Percentiles rank a stretch among this genome's conserved stretches.
phyloP scores from a whole-genome alignment of 2,329 filamentous ascomycete species.

The Lachnellula subtilissima region DNA sequence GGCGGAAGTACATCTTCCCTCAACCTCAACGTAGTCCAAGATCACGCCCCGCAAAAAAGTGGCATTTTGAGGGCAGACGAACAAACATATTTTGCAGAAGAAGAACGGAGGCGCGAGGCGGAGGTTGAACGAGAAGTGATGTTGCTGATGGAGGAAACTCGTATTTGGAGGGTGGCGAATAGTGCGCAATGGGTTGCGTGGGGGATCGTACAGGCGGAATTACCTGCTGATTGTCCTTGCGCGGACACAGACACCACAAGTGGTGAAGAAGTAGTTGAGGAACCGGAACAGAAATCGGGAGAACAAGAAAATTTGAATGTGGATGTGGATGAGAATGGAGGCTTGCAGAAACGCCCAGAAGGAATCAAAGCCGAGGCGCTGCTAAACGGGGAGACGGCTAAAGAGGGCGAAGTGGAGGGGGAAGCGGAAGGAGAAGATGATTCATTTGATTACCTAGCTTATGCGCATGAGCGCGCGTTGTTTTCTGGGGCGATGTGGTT shows the following conservation, averaged over 20 bases:
- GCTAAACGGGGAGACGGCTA: constrained; percentile 1
- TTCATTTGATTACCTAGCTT: constrained; percentile 89
- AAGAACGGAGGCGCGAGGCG: constrained; percentile 59
- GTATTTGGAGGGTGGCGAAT: constrained; percentile 82
- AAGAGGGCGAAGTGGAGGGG: constrained; percentile 20
- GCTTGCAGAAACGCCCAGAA: constrained; percentile 19
- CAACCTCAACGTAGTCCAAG: neutral
- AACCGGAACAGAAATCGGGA: neutral
- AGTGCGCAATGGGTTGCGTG: constrained; percentile 90
- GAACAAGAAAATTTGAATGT: neutral
- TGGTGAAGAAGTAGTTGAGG: neutral
- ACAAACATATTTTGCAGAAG: constrained; percentile 39
- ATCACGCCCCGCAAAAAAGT: neutral
- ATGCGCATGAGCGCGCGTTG: constrained; percentile 83
- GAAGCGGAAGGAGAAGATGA: constrained; percentile 44
- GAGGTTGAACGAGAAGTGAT: constrained; percentile 62
- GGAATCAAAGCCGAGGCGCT: constrained; percentile 15
- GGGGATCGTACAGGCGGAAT: constrained; percentile 92
- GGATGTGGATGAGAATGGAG: constrained; percentile 2
- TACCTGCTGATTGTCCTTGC: constrained; percentile 50
- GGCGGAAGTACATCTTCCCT: constrained; percentile 26
- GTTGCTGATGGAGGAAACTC: constrained; percentile 70
- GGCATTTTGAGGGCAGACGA: constrained; percentile 14
- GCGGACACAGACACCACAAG: neutral
- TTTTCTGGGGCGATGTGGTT: constrained; percentile 95